Conservation (phyloP, 169 alveolate species). For the Neospora caninum region DNA sequence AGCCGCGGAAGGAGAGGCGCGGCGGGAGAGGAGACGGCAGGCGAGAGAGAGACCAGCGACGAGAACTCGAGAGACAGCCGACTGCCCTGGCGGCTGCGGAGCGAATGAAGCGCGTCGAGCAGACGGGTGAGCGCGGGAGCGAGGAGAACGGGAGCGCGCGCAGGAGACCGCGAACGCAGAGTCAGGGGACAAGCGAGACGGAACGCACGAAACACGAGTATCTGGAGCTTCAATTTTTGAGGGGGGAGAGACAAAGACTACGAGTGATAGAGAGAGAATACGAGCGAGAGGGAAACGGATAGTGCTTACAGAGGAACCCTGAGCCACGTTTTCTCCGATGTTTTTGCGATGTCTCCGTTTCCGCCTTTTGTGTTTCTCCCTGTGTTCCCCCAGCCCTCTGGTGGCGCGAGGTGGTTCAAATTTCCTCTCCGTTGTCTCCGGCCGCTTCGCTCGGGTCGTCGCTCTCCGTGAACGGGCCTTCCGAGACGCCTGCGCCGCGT, state of each 20-base stretch:
- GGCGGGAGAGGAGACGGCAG: background rate
- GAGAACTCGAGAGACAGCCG: background rate
- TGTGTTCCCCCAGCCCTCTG: background rate
- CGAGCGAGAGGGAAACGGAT: background rate
- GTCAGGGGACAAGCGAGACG: no score
- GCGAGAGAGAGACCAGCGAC: background rate
- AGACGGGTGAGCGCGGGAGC: background rate
- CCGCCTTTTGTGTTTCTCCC: background rate
- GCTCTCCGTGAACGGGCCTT: background rate
- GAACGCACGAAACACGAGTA: no score
- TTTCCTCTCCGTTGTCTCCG: background rate
- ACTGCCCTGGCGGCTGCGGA: background rate
- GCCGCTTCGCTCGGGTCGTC: background rate
- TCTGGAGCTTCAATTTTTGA: no score
- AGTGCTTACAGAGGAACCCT: no score
- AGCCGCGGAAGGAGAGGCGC: background rate
- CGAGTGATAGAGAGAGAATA: background rate
- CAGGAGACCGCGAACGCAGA: background rate
- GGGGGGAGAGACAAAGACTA: background rate
- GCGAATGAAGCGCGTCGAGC: background rate
- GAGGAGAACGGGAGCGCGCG: background rate
- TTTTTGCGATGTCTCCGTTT: no score
- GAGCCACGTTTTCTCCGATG: no score
- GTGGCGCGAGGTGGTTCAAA: background rate
- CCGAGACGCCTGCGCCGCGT: background rate